Conservation (phyloP, 2,329 filamentous ascomycete genomes). For the Colletotrichum trifolii region DNA sequence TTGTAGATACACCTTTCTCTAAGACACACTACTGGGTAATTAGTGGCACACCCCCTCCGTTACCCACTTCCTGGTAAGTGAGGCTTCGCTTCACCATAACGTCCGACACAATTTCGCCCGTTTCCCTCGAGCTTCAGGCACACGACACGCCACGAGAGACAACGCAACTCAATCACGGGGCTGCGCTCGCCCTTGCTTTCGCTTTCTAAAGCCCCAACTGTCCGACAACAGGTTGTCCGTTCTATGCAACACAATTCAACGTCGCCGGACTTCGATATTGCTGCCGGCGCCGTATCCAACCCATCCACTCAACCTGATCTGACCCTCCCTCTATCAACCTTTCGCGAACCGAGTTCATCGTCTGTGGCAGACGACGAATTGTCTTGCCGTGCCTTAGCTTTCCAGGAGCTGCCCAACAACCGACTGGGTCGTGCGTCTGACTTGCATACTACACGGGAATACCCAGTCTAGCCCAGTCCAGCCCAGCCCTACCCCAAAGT, state of each 20-base stretch:
- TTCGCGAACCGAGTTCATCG: neutral
- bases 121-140: slow-evolving; percentile 14
- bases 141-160: slow-evolving; percentile 25
- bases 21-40: neutral
- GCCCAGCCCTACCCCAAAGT: too few species aligned
- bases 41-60: slow-evolving; percentile 31
- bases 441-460: slow-evolving; percentile 31
- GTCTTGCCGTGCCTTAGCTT: neutral
- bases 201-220: slow-evolving; percentile 14
- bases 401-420: slow-evolving; percentile 22
- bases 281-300: neutral
- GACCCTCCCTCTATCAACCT: neutral
- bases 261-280: neutral
- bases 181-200: neutral
- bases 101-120: slow-evolving; percentile 28
- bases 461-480: slow-evolving; percentile 19
- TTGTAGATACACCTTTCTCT: neutral
- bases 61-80: slow-evolving; percentile 32
- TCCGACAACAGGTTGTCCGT: slow-evolving; percentile 1
- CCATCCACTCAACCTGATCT: neutral
- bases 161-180: slow-evolving; percentile 17
- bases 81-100: slow-evolving; percentile 29
- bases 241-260: slow-evolving; percentile 17
- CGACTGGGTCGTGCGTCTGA: slow-evolving; percentile 34
- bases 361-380: neutral